Conservation (phyloP, 345 rosid species). For the Gossypium arboreum region DNA sequence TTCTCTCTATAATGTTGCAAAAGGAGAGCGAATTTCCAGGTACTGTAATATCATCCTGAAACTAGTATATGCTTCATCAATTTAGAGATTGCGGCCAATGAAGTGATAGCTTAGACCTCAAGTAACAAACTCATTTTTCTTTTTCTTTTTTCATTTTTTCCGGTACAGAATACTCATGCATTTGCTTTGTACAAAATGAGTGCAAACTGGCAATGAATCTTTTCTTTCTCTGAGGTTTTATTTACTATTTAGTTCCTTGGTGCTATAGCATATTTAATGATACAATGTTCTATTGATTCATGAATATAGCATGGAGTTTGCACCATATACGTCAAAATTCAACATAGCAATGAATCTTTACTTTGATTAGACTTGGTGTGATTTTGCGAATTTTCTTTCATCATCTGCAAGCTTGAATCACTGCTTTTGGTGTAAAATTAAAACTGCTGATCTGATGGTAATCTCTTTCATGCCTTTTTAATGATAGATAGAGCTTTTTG, state of each 20-base stretch:
- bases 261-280: not conserved
- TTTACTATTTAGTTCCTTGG: not conserved
- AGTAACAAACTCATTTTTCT: not conserved
- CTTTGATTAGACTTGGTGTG: not conserved
- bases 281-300: not conserved
- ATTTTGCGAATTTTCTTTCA: not conserved
- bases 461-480: not conserved
- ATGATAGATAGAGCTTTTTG: not conserved
- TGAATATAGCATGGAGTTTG: not conserved
- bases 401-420: not conserved
- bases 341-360: not conserved
- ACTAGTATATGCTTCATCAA: not conserved
- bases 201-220: constrained; percentile 1
- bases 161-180: not conserved
- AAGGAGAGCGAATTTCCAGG: constrained; percentile 15
- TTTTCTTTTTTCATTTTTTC: not conserved
- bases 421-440: not conserved
- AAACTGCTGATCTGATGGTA: not conserved
- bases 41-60: not conserved
- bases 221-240: not conserved
- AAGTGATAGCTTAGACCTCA: not conserved
- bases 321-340: not conserved
- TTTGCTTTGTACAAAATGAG: not conserved
- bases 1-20: constrained; percentile 12
- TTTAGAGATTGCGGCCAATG: not conserved